These are phyloP conservation scores for Hymenoscyphus infarciens DNA, from an alignment of 2,329 filamentous ascomycete genomes.

Conservation along the genomic window DNA sequence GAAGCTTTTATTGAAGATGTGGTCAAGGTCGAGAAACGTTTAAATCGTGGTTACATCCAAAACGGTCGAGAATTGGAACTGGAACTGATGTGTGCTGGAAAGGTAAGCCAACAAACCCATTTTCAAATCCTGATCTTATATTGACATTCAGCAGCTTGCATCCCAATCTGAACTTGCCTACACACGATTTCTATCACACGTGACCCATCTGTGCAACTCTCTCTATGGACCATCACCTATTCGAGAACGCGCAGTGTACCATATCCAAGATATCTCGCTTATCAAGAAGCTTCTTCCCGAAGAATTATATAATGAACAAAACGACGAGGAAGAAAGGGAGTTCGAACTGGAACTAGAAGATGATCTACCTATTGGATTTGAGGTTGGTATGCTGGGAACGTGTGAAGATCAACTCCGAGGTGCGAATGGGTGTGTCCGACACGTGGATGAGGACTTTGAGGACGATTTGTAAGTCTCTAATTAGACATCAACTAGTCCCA, in stretches of 20 bases:
- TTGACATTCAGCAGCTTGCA: constrained; percentile 16
- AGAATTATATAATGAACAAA: constrained; percentile 18
- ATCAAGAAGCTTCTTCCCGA: constrained; percentile 26
- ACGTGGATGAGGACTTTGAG: constrained; percentile 7
- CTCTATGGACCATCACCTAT: constrained; percentile 17
- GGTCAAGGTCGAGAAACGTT: constrained; percentile 19
- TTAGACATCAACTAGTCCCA: not conserved
- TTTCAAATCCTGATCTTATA: not conserved
- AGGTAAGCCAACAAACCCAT: constrained; percentile 15
- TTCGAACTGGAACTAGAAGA: constrained; percentile 12
- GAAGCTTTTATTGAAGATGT: constrained; percentile 27
- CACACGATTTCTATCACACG: constrained; percentile 19
- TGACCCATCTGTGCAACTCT: constrained; percentile 21
- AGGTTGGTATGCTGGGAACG: constrained; percentile 1
- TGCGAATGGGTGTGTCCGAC: constrained; percentile 7
- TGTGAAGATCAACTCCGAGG: constrained; percentile 5
- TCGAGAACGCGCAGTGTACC: constrained; percentile 16
- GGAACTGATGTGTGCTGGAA: constrained; percentile 27
- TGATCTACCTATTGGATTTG: constrained; percentile 9
- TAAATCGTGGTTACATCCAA: constrained; percentile 20
- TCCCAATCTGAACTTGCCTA: constrained; percentile 24
- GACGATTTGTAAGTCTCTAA: not conserved
- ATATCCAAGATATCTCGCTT: constrained; percentile 23
- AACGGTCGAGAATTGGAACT: constrained; percentile 24
- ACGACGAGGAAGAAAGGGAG: constrained; percentile 9